These are phyloP conservation scores for Zasmidium citrigriseum DNA, from an alignment of 2,329 filamentous ascomycete genomes.

Conservation along the genomic window DNA sequence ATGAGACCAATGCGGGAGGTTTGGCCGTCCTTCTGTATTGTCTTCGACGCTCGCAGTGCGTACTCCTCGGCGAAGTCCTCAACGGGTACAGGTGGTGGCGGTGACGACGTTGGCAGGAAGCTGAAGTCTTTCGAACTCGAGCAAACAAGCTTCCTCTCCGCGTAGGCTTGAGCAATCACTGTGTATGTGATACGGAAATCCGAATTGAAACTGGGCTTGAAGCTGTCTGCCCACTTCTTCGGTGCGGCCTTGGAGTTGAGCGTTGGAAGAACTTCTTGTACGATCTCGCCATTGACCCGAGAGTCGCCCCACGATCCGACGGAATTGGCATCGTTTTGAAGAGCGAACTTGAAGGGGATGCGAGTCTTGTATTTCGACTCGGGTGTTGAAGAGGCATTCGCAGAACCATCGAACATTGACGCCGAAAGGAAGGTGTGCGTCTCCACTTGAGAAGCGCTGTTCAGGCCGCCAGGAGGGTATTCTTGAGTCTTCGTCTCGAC, in stretches of 20 bases:
- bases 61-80: constrained; percentile 19
- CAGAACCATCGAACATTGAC: constrained; percentile 9
- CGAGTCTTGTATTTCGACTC: constrained; percentile 3
- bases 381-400: not conserved
- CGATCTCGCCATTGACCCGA: not conserved
- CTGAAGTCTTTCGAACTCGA: constrained; percentile 9
- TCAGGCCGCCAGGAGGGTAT: constrained; percentile 7
- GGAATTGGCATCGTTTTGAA: constrained; percentile 2
- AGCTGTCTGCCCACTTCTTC: constrained; percentile 14
- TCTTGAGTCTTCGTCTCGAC: constrained; percentile 12
- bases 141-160: constrained; percentile 8
- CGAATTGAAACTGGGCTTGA: constrained; percentile 8
- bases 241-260: constrained; percentile 11
- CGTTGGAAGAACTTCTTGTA: constrained; percentile 10
- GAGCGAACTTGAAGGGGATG: constrained; percentile 14
- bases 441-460: constrained; percentile 8
- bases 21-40: not conserved
- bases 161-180: constrained; percentile 11
- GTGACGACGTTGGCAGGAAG: constrained; percentile 5
- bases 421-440: constrained; percentile 16
- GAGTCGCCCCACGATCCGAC: not conserved
- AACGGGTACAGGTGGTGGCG: constrained; percentile 2
- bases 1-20: constrained; percentile 13
- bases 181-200: constrained; percentile 15
- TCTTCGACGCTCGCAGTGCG: constrained; percentile 10